Evolutionary conservation across 805 yeast genomes (phyloP), one percentile per base, ranked within the genome.

Genomic region (Yamadazyma scolyti): DNA sequence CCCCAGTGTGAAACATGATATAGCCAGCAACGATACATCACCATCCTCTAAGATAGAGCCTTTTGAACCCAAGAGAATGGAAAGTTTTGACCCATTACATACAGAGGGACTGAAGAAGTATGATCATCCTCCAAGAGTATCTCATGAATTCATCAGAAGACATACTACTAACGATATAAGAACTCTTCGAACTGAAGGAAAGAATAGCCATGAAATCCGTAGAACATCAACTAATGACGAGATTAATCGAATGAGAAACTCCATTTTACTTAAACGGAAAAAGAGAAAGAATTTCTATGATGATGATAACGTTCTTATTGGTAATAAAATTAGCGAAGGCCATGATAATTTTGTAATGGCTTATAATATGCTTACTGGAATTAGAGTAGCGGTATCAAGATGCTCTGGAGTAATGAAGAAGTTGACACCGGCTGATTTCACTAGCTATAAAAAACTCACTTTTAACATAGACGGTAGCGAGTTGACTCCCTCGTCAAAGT

Each of bases 341-440:
- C 97, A 93, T 52, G 87, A 78, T 30, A 93, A 89, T 55, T 93
- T 82, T 48, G 85, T 88, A 16, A 79, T 90, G 68, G 98, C 97
- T 1, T 94, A 93, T 57, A 88, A 90, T 56, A 90, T 93, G 97
- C 71, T 94, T 36, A 89, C 97, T 0, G 98, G 99, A 2, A 93
- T 93, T 27, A 72, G 98, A 35, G 95, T 88, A 6, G 89, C 97
- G 0, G 97, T 93, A 0, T 86, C 96, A 3, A 68, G 96, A 36
- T 82, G 95, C 47, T 85, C 96, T 0, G 94, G 95, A 21, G 70
- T 82, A 8, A 83, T 86, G 74, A 75, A 82, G 32, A 80, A 82
- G 12, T 61, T 93, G 24, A 71, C 70, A 2, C 81, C 77, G 29
- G 70, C 64, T 10, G 96, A 90, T 53, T 93, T 89, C 54, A 64